These are phyloP conservation scores for Zasmidium citrigriseum DNA, from an alignment of 2,329 filamentous ascomycete species.

Conservation along the genomic window DNA sequence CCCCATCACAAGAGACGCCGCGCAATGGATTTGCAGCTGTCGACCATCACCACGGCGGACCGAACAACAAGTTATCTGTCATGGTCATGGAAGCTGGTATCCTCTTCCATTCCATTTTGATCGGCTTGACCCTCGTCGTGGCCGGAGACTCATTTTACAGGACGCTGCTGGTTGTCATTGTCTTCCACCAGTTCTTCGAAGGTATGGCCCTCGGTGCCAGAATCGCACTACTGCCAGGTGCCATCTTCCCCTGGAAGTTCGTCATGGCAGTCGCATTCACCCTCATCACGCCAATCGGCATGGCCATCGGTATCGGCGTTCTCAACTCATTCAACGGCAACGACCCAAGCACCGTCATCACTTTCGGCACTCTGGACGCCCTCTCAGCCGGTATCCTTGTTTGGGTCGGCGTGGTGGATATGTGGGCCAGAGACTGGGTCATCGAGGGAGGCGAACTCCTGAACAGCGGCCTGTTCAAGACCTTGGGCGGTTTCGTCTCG, in stretches of 20 bases:
- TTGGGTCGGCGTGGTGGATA: slow-evolving; percentile 80
- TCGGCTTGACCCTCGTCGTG: slow-evolving; percentile 68
- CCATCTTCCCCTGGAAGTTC: slow-evolving; percentile 50
- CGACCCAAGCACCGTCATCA: slow-evolving; percentile 66
- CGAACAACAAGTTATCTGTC: slow-evolving; percentile 46
- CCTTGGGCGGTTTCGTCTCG: slow-evolving; percentile 11
- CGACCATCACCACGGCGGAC: slow-evolving; percentile 20
- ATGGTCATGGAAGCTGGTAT: slow-evolving; percentile 80
- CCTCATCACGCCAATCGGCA: slow-evolving; percentile 73
- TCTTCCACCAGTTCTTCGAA: slow-evolving; percentile 93
- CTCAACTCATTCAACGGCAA: slow-evolving; percentile 73
- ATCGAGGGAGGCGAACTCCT: slow-evolving; percentile 22
- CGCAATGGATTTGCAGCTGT: slow-evolving; percentile 50
- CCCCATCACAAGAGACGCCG: slow-evolving; percentile 6
- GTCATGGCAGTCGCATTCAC: slow-evolving; percentile 66
- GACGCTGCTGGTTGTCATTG: slow-evolving; percentile 63
- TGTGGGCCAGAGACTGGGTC: slow-evolving; percentile 77
- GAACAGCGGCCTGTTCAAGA: slow-evolving; percentile 17
- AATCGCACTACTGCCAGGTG: slow-evolving; percentile 66
- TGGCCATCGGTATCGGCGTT: slow-evolving; percentile 77
- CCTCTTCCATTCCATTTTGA: slow-evolving; percentile 48
- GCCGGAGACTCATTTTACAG: slow-evolving; percentile 63
- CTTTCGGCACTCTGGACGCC: slow-evolving; percentile 73
- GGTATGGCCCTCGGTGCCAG: slow-evolving; percentile 86
- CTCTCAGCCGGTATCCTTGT: slow-evolving; percentile 73